Conservation (phyloP, 352 stramenopile genomes). For the Pythium aphanidermatum region DNA sequence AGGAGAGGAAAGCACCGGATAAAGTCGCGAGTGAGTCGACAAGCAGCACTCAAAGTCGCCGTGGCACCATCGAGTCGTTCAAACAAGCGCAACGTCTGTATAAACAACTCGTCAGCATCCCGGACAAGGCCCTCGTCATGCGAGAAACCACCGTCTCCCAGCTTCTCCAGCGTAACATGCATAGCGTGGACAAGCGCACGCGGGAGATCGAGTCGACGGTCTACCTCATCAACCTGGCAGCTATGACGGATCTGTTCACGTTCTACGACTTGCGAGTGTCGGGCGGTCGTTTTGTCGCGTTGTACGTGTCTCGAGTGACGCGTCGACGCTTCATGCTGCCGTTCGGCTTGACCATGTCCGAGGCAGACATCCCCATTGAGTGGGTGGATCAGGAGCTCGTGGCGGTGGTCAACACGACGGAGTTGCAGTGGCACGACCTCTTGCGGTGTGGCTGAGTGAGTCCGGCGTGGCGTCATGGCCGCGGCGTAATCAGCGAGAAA, state of each 20-base stretch:
- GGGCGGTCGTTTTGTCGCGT: neutral
- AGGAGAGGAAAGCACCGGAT: no score
- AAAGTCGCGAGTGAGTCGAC: no score
- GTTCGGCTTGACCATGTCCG: neutral
- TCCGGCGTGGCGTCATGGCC: no score
- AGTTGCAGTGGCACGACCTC: neutral
- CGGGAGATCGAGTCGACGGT: slow-evolving; percentile 1
- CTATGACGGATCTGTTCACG: slow-evolving; percentile 6
- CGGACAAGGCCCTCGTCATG: no score
- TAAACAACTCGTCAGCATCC: no score
- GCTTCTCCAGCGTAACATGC: neutral
- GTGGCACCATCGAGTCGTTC: no score
- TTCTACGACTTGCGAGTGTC: neutral
- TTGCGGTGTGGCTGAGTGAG: slow-evolving; percentile 1
- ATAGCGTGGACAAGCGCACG: slow-evolving; percentile 3
- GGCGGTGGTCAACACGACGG: neutral
- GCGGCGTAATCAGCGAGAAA: no score
- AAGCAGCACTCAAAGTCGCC: no score
- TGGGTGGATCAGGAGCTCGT: neutral
- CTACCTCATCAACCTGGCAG: slow-evolving; percentile 6
- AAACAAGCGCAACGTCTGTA: no score
- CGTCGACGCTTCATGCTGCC: neutral
- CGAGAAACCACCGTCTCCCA: no score
- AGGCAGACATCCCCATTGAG: slow-evolving; percentile 3
- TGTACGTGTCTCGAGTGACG: neutral